Conservation (phyloP, 768 basidiomycete genomes). For the Gelatoporia subvermispora region DNA sequence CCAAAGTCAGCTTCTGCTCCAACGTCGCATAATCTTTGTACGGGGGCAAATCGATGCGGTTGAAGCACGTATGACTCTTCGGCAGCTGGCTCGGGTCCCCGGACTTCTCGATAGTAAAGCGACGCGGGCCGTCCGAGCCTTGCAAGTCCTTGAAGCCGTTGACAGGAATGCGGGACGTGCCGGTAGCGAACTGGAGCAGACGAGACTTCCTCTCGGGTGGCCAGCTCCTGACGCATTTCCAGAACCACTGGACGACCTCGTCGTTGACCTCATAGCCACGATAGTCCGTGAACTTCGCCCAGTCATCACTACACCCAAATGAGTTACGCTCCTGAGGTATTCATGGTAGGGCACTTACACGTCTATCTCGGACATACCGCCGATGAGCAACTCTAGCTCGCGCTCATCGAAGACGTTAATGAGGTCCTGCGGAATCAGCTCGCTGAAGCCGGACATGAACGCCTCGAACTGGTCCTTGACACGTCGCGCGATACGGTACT, state of each 20-base stretch:
- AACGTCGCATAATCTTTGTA: slow-evolving; percentile 94
- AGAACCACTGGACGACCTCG: slow-evolving; percentile 99
- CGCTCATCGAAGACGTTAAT: slow-evolving; percentile 99
- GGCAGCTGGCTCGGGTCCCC: slow-evolving; percentile 95
- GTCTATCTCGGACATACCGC: slow-evolving; percentile 99
- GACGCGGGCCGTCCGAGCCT: slow-evolving; percentile 92
- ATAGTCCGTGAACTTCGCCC: slow-evolving; percentile 99
- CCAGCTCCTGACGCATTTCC: slow-evolving; percentile 98
- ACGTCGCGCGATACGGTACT: slow-evolving; percentile 95
- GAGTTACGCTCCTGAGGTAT: not conserved
- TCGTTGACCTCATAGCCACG: slow-evolving; percentile 93
- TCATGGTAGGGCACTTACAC: slow-evolving; percentile 55
- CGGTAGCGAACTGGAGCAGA: slow-evolving; percentile 92
- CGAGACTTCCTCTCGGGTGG: slow-evolving; percentile 97
- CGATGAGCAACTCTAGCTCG: slow-evolving; percentile 93
- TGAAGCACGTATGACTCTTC: slow-evolving; percentile 97
- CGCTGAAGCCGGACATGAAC: slow-evolving; percentile 99
- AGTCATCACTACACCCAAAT: slow-evolving; percentile 66
- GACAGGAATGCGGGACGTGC: slow-evolving; percentile 94
- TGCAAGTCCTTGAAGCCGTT: slow-evolving; percentile 99
- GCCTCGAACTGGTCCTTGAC: slow-evolving; percentile 99
- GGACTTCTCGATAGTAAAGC: slow-evolving; percentile 98
- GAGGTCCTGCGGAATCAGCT: slow-evolving; percentile 95
- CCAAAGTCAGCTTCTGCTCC: slow-evolving; percentile 92
- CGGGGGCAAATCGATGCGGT: slow-evolving; percentile 92